These are phyloP conservation scores for Xanthoconium separans DNA, from an alignment of 1,284 basidiomycete species.

Conservation along the genomic window DNA sequence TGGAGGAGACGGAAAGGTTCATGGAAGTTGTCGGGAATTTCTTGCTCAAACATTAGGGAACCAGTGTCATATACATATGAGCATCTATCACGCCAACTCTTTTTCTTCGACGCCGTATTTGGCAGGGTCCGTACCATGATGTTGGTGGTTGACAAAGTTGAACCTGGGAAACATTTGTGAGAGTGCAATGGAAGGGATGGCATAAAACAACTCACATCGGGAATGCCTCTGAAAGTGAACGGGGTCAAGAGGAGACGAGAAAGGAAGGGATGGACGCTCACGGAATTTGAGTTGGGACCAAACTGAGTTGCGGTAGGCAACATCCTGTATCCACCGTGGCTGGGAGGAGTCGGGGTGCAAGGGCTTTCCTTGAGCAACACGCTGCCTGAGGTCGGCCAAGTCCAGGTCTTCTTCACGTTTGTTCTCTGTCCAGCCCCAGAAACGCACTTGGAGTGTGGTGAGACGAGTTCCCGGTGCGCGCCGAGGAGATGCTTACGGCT, in stretches of 20 bases:
- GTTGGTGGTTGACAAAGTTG: slow-evolving; percentile 88
- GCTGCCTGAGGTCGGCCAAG: slow-evolving; percentile 71
- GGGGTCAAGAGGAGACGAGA: slow-evolving; percentile 3
- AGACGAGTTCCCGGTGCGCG: slow-evolving; percentile 13
- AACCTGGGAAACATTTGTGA: slow-evolving; percentile 55
- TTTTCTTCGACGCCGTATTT: slow-evolving; percentile 62
- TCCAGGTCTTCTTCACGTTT: slow-evolving; percentile 77
- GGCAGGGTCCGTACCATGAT: slow-evolving; percentile 82
- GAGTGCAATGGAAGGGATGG: not conserved
- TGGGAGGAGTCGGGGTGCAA: slow-evolving; percentile 84
- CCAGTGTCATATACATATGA: not conserved
- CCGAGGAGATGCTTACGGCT: slow-evolving; percentile 57
- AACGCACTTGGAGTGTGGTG: slow-evolving; percentile 59
- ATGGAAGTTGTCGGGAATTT: slow-evolving; percentile 41
- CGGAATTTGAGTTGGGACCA: slow-evolving; percentile 91
- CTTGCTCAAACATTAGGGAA: slow-evolving; percentile 18
- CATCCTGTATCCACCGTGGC: slow-evolving; percentile 85
- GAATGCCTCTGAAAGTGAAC: slow-evolving; percentile 50
- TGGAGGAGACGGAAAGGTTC: slow-evolving; percentile 47
- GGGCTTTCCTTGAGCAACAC: slow-evolving; percentile 72
- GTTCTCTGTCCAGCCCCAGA: slow-evolving; percentile 98
- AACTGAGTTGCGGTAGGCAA: slow-evolving; percentile 89
- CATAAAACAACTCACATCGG: slow-evolving; percentile 52
- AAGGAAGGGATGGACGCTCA: slow-evolving; percentile 43
- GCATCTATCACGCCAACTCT: slow-evolving; percentile 26